Conservation (phyloP, 2,329 filamentous ascomycete species). For the Pestalotiopsis sp. region DNA sequence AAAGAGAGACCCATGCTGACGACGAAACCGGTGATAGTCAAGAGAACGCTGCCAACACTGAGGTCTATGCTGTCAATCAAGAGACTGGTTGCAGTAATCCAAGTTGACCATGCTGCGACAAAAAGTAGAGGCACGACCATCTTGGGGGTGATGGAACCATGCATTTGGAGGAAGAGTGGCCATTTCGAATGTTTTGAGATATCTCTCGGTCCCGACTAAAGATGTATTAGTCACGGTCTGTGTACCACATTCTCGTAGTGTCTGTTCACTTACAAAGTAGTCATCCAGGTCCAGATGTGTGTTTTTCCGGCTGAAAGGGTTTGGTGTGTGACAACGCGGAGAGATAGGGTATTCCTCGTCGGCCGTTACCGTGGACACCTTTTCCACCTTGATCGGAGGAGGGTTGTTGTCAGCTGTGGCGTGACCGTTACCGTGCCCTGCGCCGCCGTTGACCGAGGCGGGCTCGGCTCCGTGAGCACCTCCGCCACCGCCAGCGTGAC, state of each 20-base stretch:
- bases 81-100: slow-evolving; percentile 60
- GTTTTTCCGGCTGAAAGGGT: slow-evolving; percentile 33
- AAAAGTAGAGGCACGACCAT: slow-evolving; percentile 71
- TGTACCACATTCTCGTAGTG: not conserved
- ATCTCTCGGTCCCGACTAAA: slow-evolving; percentile 62
- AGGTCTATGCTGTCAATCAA: slow-evolving; percentile 42
- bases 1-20: slow-evolving; percentile 79
- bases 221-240: slow-evolving; percentile 4
- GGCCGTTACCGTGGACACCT: not conserved
- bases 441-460: not conserved
- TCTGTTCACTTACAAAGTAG: slow-evolving; percentile 40
- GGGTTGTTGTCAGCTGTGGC: not conserved
- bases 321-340: slow-evolving; percentile 25
- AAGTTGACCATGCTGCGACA: slow-evolving; percentile 66
- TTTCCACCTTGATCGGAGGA: slow-evolving; percentile 1
- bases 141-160: slow-evolving; percentile 73
- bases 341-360: slow-evolving; percentile 19
- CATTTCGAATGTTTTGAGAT: slow-evolving; percentile 76
- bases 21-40: slow-evolving; percentile 84
- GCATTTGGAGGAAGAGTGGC: slow-evolving; percentile 75
- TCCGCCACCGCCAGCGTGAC: not conserved
- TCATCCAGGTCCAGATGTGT: slow-evolving; percentile 42
- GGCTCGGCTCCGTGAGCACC: slow-evolving; percentile 5
- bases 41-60: slow-evolving; percentile 67
- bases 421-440: not conserved